phyloP scores from a whole-genome alignment of 805 yeast genomes.

The Pichia ethanolica region DNA sequence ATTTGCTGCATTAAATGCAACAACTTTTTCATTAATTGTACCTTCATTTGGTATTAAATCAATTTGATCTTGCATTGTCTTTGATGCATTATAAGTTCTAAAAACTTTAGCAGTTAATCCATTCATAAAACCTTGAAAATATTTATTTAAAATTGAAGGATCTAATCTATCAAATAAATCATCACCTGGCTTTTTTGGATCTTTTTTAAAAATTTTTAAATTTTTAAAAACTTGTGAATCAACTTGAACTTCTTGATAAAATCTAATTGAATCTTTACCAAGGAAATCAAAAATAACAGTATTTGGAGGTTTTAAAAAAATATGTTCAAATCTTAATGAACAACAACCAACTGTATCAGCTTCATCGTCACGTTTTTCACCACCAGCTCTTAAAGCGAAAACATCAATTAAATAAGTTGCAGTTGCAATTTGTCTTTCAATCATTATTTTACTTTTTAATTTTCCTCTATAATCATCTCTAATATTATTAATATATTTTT shows the following conservation, averaged over 20 bases:
- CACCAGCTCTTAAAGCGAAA: conserved; percentile 95
- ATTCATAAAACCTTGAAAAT: conserved; percentile 81
- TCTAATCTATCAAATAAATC: conserved; percentile 86
- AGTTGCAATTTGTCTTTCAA: conserved; percentile 85
- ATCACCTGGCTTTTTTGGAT: conserved; percentile 88
- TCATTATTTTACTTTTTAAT: conserved; percentile 70
- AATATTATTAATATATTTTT: conserved; percentile 61
- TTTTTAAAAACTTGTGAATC: conserved; percentile 89
- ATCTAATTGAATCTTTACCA: conserved; percentile 93
- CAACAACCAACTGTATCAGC: conserved; percentile 99
- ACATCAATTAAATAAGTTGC: conserved; percentile 90
- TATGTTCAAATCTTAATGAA: conserved; percentile 84
- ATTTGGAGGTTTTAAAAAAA: conserved; percentile 77
- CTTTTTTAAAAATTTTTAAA: conserved; percentile 75
- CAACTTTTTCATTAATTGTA: conserved; percentile 78
- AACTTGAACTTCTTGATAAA: conserved; percentile 86
- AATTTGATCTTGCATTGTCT: conserved; percentile 92
- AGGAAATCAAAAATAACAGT: conserved; percentile 84
- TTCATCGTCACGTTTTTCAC: conserved; percentile 94
- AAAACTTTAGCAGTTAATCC: conserved; percentile 95
- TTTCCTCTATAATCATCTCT: conserved; percentile 66
- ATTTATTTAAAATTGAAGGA: conserved; percentile 75
- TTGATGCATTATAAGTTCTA: conserved; percentile 95
- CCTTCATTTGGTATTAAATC: conserved; percentile 83
- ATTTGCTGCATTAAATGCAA: conserved; percentile 88